A percentile compares a stretch with the other conserved stretches of the same genome.
These are phyloP conservation scores for Phaffia rhodozyma DNA, from an alignment of 1,284 basidiomycete species.

Conservation along the genomic window DNA sequence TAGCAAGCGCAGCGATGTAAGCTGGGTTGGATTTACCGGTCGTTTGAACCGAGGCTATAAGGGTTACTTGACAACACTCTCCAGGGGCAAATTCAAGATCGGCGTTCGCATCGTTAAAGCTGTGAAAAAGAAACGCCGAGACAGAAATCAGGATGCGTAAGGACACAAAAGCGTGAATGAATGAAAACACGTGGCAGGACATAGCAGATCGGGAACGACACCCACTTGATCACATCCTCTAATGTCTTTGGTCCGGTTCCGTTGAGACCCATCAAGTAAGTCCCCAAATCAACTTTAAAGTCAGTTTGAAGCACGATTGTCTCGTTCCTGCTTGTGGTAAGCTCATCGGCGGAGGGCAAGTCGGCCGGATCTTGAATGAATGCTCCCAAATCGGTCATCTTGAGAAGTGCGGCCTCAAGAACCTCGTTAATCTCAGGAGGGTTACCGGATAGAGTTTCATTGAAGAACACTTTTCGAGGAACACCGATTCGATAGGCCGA, in stretches of 20 bases:
- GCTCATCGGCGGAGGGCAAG: constrained; percentile 19
- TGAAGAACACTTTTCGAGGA: constrained; percentile 19
- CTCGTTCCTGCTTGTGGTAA: constrained; percentile 16
- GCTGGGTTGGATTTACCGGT: constrained; percentile 10
- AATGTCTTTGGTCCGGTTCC: not conserved
- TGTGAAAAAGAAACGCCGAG: not conserved
- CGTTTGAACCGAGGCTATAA: constrained; percentile 5
- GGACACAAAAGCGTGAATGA: not conserved
- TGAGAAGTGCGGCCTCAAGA: constrained; percentile 17
- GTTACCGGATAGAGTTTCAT: constrained; percentile 20
- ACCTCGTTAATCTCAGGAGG: constrained; percentile 19
- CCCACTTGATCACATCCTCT: not conserved
- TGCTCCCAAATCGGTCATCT: constrained; percentile 18
- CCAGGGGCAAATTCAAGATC: not conserved
- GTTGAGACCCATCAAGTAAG: not conserved
- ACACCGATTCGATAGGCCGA: constrained; percentile 18
- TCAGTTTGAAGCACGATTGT: constrained; percentile 21
- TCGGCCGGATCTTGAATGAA: constrained; percentile 18
- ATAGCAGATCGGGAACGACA: not conserved
- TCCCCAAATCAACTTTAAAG: constrained; percentile 21
- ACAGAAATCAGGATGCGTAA: not conserved
- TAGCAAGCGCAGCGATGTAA: constrained; percentile 18
- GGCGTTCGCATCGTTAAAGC: not conserved
- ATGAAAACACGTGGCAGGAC: not conserved
- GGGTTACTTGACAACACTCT: not conserved